Evolutionary conservation across 176 grass and related monocot genomes (phyloP).

Genomic region (Tillandsia fasciculata): DNA sequence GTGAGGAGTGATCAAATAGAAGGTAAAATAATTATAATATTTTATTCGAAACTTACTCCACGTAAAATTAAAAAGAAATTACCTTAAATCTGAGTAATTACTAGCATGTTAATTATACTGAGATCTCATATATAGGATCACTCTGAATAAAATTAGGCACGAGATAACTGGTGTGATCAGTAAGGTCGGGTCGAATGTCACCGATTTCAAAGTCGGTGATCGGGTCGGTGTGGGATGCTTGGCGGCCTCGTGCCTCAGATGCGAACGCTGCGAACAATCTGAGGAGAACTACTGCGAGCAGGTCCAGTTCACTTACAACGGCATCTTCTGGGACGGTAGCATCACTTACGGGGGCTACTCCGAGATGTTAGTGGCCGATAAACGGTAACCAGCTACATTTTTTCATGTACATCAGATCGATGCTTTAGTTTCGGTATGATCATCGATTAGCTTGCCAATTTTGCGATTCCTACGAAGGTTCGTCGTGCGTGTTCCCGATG

Average conservation of each 20-base stretch:
- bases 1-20: no score
- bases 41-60: no score
- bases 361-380: constrained; percentile 47
- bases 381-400: constrained; percentile 14
- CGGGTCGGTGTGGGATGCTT: constrained; percentile 83
- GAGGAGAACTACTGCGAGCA: constrained; percentile 91
- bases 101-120: not conserved
- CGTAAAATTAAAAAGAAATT: no score
- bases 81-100: no score
- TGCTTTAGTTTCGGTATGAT: not conserved
- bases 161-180: constrained; percentile 75
- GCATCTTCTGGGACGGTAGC: constrained; percentile 76
- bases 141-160: constrained; percentile 22
- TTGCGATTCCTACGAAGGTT: constrained; percentile 16
- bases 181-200: constrained; percentile 39
- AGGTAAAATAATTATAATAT: no score
- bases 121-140: not conserved
- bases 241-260: constrained; percentile 49
- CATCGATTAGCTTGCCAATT: not conserved
- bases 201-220: constrained; percentile 40
- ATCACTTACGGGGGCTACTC: constrained; percentile 92
- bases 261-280: constrained; percentile 52
- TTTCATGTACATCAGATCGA: no score
- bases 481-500: constrained; percentile 44
- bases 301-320: constrained; percentile 69